Conservation (phyloP, 495 filamentous ascomycete genomes). For the Penicilliopsis zonata region DNA sequence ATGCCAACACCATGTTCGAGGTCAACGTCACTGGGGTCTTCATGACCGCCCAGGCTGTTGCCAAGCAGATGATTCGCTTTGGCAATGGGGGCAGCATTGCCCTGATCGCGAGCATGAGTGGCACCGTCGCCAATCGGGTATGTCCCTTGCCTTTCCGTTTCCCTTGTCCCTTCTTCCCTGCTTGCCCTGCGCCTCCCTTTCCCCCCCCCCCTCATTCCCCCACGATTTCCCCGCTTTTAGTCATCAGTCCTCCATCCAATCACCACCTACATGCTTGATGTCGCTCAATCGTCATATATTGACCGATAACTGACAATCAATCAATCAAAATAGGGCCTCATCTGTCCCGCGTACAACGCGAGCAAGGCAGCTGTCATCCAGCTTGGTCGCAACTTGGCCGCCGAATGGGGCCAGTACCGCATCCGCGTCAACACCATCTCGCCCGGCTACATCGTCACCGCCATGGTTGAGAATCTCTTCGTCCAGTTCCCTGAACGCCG, state of each 20-base stretch:
- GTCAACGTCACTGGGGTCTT: conserved; percentile 71
- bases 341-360: conserved; percentile 78
- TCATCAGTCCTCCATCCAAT: no score
- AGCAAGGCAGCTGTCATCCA: conserved; percentile 84
- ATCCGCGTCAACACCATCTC: conserved; percentile 95
- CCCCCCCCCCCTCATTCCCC: no score
- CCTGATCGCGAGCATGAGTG: conserved; percentile 66
- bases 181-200: no score
- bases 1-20: conserved; percentile 59
- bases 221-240: no score
- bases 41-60: conserved; percentile 59
- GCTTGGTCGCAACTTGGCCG: conserved; percentile 71
- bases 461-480: conserved; percentile 76
- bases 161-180: no score
- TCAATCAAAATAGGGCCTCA: conserved; percentile 39
- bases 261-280: no score
- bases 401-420: conserved; percentile 74
- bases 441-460: conserved; percentile 90
- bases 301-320: no score
- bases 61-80: conserved; percentile 65
- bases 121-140: conserved; percentile 54
- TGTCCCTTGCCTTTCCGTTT: no score
- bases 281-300: no score
- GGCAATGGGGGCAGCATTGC: conserved; percentile 60
- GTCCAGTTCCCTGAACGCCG: conserved; percentile 60